These are phyloP conservation scores for Wickerhamomyces alni DNA, from an alignment of 805 yeast genomes.

Conservation along the genomic window DNA sequence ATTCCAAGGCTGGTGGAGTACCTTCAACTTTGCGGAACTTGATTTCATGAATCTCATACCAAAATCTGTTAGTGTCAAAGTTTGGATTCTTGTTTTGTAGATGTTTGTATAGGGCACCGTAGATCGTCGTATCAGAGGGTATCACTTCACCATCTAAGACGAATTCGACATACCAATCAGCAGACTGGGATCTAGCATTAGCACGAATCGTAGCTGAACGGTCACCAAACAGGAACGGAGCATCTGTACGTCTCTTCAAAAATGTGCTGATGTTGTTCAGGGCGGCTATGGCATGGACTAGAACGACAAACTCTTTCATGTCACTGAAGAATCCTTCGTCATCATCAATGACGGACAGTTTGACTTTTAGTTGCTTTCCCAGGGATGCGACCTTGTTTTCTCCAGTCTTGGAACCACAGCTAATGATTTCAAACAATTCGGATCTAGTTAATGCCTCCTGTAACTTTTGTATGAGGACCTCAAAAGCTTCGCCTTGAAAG, in stretches of 20 bases:
- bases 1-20: slow-evolving; percentile 12
- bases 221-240: slow-evolving; percentile 15
- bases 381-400: slow-evolving; percentile 50
- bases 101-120: slow-evolving; percentile 63
- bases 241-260: slow-evolving; percentile 31
- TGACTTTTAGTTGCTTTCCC: slow-evolving; percentile 66
- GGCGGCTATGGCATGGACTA: slow-evolving; percentile 51
- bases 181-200: background rate
- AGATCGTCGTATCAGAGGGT: slow-evolving; percentile 64
- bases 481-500: slow-evolving; percentile 31
- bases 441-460: slow-evolving; percentile 71
- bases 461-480: slow-evolving; percentile 46
- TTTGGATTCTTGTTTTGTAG: slow-evolving; percentile 31
- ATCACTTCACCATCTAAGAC: slow-evolving; percentile 48
- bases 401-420: slow-evolving; percentile 31
- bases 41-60: slow-evolving; percentile 52
- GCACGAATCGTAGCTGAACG: slow-evolving; percentile 16
- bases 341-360: slow-evolving; percentile 37
- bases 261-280: slow-evolving; percentile 39
- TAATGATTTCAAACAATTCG: slow-evolving; percentile 62
- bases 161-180: slow-evolving; percentile 47
- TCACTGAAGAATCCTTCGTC: slow-evolving; percentile 17
- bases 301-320: slow-evolving; percentile 25
- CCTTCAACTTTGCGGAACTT: slow-evolving; percentile 37
- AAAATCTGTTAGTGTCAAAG: slow-evolving; percentile 44